Conservation (phyloP, 106 monocot species). For the Alisma plantagoaquatica region DNA sequence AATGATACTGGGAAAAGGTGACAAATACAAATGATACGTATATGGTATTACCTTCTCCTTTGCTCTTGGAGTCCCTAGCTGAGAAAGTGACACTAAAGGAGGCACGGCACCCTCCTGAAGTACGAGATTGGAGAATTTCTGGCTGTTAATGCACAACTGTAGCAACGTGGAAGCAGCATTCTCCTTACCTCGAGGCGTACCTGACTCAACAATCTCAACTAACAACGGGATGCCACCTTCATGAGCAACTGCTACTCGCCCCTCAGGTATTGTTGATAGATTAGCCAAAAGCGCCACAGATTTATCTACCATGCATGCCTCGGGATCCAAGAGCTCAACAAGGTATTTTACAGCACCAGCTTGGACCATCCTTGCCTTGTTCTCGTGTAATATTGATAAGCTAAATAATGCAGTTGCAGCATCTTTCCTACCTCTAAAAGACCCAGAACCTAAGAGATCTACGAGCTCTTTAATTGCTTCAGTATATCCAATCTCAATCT, state of each 20-base stretch:
- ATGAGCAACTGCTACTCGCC: slow-evolving; percentile 34
- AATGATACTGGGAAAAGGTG: no score
- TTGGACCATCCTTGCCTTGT: slow-evolving; percentile 70
- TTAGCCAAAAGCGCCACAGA: slow-evolving; percentile 68
- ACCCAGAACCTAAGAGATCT: slow-evolving; percentile 47
- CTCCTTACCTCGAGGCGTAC: slow-evolving; percentile 70
- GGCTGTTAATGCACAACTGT: slow-evolving; percentile 59
- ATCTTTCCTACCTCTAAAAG: slow-evolving; percentile 72
- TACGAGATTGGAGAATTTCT: slow-evolving; percentile 48
- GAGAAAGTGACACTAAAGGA: slow-evolving; percentile 61
- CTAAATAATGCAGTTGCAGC: slow-evolving; percentile 76
- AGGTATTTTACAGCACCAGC: slow-evolving; percentile 71
- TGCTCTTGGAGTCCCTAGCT: slow-evolving; percentile 71
- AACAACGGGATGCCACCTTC: slow-evolving; percentile 64
- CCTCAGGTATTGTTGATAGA: slow-evolving; percentile 66
- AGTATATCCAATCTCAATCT: slow-evolving; percentile 52
- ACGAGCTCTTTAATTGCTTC: slow-evolving; percentile 57
- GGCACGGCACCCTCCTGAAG: slow-evolving; percentile 85
- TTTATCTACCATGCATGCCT: slow-evolving; percentile 59
- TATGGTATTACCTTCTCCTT: slow-evolving; percentile 96
- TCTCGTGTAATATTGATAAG: slow-evolving; percentile 60
- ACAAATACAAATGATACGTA: no score
- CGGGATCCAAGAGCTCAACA: slow-evolving; percentile 46
- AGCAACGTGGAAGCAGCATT: slow-evolving; percentile 72
- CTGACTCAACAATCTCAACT: slow-evolving; percentile 67